Percentiles rank a stretch among this genome's conserved stretches.
These are phyloP conservation scores for Penicillium sp. DNA, from an alignment of 2,329 filamentous ascomycete genomes.

Conservation along the genomic window DNA sequence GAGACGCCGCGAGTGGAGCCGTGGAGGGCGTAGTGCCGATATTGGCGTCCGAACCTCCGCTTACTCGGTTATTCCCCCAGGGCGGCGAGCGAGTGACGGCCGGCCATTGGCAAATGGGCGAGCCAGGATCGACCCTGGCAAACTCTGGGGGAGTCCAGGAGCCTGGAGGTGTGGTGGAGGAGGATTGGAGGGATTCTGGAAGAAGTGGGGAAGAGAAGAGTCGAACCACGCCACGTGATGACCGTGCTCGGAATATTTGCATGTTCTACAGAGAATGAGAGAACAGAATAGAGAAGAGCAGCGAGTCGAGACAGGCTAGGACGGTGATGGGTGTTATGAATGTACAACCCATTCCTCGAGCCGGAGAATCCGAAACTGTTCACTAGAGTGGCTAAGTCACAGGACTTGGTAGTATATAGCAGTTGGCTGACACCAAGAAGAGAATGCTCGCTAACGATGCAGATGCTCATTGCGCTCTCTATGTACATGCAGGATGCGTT, in stretches of 20 bases:
- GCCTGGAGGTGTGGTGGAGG: background rate
- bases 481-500: background rate
- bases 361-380: too few relatives aligned
- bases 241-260: background rate
- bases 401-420: background rate
- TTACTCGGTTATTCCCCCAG: constrained; percentile 21
- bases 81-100: constrained; percentile 7
- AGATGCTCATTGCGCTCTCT: background rate
- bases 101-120: constrained; percentile 3
- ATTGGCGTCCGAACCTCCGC: constrained; percentile 17
- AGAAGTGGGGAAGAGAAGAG: background rate
- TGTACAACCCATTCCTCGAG: too few relatives aligned
- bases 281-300: background rate
- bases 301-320: too few relatives aligned
- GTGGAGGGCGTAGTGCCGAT: constrained; percentile 20
- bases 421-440: too few relatives aligned
- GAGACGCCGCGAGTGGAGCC: constrained; percentile 11
- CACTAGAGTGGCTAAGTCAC: too few relatives aligned
- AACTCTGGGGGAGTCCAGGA: background rate
- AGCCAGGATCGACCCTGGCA: background rate
- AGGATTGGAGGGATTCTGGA: background rate
- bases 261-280: background rate
- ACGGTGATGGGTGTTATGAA: too few relatives aligned
- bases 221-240: background rate
- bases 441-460: background rate